These are phyloP conservation scores for Apiospora marii DNA, from an alignment of 2,329 filamentous ascomycete genomes.

Conservation along the genomic window DNA sequence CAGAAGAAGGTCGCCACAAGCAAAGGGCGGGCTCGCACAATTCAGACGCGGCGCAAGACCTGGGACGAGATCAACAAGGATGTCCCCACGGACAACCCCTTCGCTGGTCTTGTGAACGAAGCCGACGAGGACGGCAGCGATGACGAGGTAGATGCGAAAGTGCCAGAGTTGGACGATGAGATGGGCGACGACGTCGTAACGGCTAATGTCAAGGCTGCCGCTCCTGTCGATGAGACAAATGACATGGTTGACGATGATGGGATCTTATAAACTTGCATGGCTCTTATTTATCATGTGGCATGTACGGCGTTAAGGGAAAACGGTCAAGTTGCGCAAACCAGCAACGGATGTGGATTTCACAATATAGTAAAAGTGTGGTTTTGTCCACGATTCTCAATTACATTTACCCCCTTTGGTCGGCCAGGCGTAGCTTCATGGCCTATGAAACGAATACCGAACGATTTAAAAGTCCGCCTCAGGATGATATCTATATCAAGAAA, in stretches of 20 bases:
- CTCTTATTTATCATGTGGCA: slow-evolving; percentile 22
- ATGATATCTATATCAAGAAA: not conserved
- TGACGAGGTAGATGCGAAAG: slow-evolving; percentile 30
- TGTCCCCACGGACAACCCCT: slow-evolving; percentile 30
- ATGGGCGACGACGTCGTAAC: slow-evolving; percentile 34
- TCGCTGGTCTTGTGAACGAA: not conserved
- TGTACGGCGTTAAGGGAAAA: slow-evolving; percentile 25
- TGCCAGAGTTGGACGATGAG: slow-evolving; percentile 35
- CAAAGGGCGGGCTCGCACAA: slow-evolving; percentile 54
- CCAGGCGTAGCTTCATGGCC: not conserved
- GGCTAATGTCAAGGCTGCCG: slow-evolving; percentile 20
- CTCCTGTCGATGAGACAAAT: not conserved
- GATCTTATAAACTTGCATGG: slow-evolving; percentile 32
- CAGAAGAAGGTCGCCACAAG: slow-evolving; percentile 64
- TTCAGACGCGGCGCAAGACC: slow-evolving; percentile 58
- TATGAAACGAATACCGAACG: not conserved
- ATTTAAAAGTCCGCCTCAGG: not conserved
- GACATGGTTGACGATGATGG: slow-evolving; percentile 31
- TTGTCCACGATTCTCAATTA: not conserved
- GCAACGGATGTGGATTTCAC: slow-evolving; percentile 9
- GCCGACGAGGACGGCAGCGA: slow-evolving; percentile 27
- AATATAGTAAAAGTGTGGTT: not conserved
- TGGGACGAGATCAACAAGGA: slow-evolving; percentile 67
- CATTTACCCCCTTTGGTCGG: not conserved
- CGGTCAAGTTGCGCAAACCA: not conserved